These are phyloP conservation scores for Penicillium glabrum DNA, from an alignment of 2,329 filamentous ascomycete genomes.

Conservation along the genomic window DNA sequence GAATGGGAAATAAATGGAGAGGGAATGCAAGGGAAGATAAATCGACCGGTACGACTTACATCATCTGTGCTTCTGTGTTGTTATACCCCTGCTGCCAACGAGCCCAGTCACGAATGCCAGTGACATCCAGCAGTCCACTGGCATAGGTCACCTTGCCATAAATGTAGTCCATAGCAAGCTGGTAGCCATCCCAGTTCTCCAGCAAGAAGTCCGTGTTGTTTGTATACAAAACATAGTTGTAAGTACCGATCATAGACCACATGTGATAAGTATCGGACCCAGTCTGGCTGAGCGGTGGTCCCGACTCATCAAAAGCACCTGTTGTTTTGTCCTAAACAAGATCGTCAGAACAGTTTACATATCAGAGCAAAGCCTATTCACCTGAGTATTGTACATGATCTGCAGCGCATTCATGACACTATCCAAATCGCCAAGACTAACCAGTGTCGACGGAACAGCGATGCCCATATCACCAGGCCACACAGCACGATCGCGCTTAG, in stretches of 20 bases:
- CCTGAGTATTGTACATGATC: constrained; percentile 49
- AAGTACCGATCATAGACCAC: constrained; percentile 58
- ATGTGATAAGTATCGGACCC: constrained; percentile 43
- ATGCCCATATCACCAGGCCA: constrained; percentile 54
- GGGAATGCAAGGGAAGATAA: background rate
- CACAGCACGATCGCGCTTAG: constrained; percentile 45
- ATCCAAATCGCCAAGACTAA: constrained; percentile 46
- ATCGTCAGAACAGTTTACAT: background rate
- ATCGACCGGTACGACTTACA: constrained; percentile 25
- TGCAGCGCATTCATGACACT: constrained; percentile 50
- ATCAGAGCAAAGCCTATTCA: constrained; percentile 1
- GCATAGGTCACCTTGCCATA: constrained; percentile 45
- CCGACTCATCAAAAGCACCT: constrained; percentile 37
- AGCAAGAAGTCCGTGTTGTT: constrained; percentile 52
- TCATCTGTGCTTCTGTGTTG: constrained; percentile 54
- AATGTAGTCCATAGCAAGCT: constrained; percentile 49
- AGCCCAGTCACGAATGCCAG: constrained; percentile 53
- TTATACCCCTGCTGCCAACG: constrained; percentile 52
- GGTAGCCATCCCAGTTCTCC: constrained; percentile 51
- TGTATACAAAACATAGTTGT: constrained; percentile 59
- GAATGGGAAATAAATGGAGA: background rate
- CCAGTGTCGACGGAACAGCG: constrained; percentile 46
- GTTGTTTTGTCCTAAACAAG: constrained; percentile 24
- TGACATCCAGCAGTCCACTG: constrained; percentile 52
- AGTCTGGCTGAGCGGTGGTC: constrained; percentile 35